Percentiles rank a stretch among this genome's conserved stretches.
These are phyloP conservation scores for Acephala macrosclerotiorum DNA, from an alignment of 2,329 filamentous ascomycete species.

Conservation along the genomic window DNA sequence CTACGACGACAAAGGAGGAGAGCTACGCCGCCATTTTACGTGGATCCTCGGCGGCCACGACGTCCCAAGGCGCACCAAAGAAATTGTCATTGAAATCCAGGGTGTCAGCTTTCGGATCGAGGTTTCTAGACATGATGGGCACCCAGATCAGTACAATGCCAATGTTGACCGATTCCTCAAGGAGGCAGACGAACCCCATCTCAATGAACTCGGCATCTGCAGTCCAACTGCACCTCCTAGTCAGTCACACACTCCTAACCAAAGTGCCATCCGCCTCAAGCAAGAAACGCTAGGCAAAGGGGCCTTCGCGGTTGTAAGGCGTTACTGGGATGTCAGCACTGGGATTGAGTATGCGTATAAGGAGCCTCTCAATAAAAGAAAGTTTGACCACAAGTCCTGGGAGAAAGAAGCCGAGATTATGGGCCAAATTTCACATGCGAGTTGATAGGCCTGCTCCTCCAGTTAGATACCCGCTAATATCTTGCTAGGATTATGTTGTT, in stretches of 20 bases:
- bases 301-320: slow-evolving; percentile 21
- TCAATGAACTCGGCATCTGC: not conserved
- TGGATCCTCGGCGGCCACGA: slow-evolving; percentile 7
- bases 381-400: slow-evolving; percentile 25
- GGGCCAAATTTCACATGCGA: slow-evolving; percentile 34
- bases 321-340: slow-evolving; percentile 30
- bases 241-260: slow-evolving; percentile 9
- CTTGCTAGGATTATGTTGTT: slow-evolving; percentile 27
- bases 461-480: not conserved
- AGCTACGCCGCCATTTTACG: slow-evolving; percentile 12
- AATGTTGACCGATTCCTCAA: slow-evolving; percentile 26
- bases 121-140: slow-evolving; percentile 15
- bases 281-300: slow-evolving; percentile 19
- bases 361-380: slow-evolving; percentile 26
- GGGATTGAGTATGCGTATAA: slow-evolving; percentile 34
- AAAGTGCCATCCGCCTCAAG: slow-evolving; percentile 18
- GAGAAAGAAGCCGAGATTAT: slow-evolving; percentile 37
- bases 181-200: not conserved
- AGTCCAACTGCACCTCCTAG: slow-evolving; percentile 16
- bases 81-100: slow-evolving; percentile 17
- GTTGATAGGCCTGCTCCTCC: not conserved
- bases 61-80: not conserved
- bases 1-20: slow-evolving; percentile 23
- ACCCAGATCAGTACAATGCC: slow-evolving; percentile 19
- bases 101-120: slow-evolving; percentile 18